Percentiles rank a stretch among this genome's conserved stretches.
Evolutionary conservation across 345 rosid species (phyloP).

Genomic region (Populus davidiana): DNA sequence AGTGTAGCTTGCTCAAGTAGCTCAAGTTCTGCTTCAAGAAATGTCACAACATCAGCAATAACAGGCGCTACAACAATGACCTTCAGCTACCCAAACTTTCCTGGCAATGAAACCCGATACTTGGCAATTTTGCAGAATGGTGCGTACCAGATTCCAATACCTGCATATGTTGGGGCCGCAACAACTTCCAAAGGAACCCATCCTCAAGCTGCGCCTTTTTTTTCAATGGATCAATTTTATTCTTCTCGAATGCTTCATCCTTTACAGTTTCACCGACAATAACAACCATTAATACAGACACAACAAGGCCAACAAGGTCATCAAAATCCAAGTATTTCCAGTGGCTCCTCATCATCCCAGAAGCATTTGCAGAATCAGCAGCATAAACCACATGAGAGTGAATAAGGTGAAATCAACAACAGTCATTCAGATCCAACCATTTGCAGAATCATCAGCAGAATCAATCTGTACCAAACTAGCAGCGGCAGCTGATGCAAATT

Average conservation of each 20-base stretch:
- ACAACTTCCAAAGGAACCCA: constrained; percentile 69
- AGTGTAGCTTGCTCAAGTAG: constrained; percentile 3
- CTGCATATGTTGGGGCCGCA: constrained; percentile 75
- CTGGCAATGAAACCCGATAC: constrained; percentile 81
- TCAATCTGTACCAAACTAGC: constrained; percentile 56
- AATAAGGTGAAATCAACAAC: constrained; percentile 27
- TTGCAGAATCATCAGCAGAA: constrained; percentile 59
- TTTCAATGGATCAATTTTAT: constrained; percentile 69
- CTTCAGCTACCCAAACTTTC: constrained; percentile 75
- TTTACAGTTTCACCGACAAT: constrained; percentile 57
- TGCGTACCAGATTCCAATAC: constrained; percentile 71
- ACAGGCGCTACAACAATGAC: constrained; percentile 69
- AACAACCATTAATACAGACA: constrained; percentile 33
- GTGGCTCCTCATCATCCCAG: constrained; percentile 68
- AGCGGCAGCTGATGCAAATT: constrained; percentile 54
- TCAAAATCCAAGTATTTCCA: constrained; percentile 63
- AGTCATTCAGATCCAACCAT: background rate
- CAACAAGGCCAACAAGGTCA: constrained; percentile 65
- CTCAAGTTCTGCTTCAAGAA: constrained; percentile 43
- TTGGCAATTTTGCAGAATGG: constrained; percentile 77
- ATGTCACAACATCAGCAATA: constrained; percentile 49
- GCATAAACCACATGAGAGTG: constrained; percentile 48
- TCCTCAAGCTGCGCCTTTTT: constrained; percentile 69
- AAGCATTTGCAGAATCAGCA: constrained; percentile 79
- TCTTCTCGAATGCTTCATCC: constrained; percentile 75